A percentile compares a stretch with the other conserved stretches of the same genome.
Evolutionary conservation across 257 asterid species (phyloP).

Genomic region (Cruciata laevipes): DNA sequence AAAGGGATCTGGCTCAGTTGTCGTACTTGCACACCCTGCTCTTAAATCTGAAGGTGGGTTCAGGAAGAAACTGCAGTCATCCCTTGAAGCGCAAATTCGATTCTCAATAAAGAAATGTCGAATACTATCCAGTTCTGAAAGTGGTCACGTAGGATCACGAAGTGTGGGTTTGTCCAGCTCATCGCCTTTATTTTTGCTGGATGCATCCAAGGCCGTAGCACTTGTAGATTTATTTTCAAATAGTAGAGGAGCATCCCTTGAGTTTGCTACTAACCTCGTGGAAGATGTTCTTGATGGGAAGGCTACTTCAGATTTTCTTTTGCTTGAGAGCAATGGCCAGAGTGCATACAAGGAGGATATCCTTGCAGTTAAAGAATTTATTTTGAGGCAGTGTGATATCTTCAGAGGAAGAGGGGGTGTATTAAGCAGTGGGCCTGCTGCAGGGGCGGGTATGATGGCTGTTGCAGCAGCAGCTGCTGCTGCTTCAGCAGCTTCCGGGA

Average conservation of each 20-base stretch:
- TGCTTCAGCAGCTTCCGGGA: conserved; percentile 68
- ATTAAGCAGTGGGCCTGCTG: conserved; percentile 49
- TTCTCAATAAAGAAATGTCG: conserved; percentile 84
- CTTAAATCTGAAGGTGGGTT: conserved; percentile 65
- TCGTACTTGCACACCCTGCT: conserved; percentile 70
- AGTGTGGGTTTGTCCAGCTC: conserved; percentile 42
- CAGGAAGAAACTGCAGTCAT: conserved; percentile 78
- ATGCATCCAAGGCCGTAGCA: conserved; percentile 73
- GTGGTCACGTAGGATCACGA: conserved; percentile 53
- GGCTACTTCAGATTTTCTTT: conserved; percentile 83
- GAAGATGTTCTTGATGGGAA: conserved; percentile 73
- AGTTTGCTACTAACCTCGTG: conserved; percentile 65
- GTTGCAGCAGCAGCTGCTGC: conserved; percentile 96
- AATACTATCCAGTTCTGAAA: conserved; percentile 68
- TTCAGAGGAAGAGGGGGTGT: conserved; percentile 71
- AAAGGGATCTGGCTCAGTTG: conserved; percentile 70
- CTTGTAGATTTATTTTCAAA: conserved; percentile 57
- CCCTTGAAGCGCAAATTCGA: conserved; percentile 97
- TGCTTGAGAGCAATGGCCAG: conserved; percentile 67
- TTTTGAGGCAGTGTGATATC: conserved; percentile 64
- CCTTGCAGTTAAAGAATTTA: conserved; percentile 74
- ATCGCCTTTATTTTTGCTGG: conserved; percentile 72
- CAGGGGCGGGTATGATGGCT: conserved; percentile 86
- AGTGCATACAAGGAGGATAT: conserved; percentile 60
- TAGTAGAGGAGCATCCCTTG: conserved; percentile 78